phyloP scores from a whole-genome alignment of 805 yeast genomes.

The Pichia insulana region DNA sequence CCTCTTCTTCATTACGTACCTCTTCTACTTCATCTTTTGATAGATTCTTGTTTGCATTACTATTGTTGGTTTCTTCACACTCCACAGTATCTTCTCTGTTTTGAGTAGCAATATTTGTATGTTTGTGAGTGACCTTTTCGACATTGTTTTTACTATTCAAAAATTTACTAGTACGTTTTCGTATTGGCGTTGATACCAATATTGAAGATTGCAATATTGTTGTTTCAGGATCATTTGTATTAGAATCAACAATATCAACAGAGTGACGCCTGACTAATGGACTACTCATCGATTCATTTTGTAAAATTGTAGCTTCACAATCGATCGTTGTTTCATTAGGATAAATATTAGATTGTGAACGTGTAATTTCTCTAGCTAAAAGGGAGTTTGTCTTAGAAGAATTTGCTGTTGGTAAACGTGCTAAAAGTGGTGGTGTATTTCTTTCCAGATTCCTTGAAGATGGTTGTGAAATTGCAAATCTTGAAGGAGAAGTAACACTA shows the following conservation, averaged over 20 bases:
- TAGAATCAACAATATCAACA: constrained; percentile 5
- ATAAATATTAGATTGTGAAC: neutral
- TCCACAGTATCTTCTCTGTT: no score
- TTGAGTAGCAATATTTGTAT: no score
- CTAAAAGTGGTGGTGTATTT: no score
- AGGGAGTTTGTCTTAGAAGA: no score
- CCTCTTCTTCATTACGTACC: constrained; percentile 4
- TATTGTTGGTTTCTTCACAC: neutral
- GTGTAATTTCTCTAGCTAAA: no score
- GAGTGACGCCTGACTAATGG: constrained; percentile 7
- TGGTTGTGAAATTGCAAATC: constrained; percentile 15
- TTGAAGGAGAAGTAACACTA: constrained; percentile 24
- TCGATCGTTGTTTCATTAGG: constrained; percentile 1
- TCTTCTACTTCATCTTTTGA: constrained; percentile 10
- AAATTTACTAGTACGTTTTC: neutral
- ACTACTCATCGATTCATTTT: constrained; percentile 6
- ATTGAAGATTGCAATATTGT: constrained; percentile 13
- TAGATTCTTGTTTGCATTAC: neutral
- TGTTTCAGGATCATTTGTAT: constrained; percentile 12
- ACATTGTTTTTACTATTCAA: neutral
- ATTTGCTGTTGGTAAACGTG: no score
- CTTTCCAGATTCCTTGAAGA: constrained; percentile 10
- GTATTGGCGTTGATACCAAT: constrained; percentile 7
- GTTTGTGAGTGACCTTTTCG: neutral
- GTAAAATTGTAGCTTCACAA: constrained; percentile 4